phyloP scores from a whole-genome alignment of 2,329 filamentous ascomycete genomes.

The Fonsecaea nubica region DNA sequence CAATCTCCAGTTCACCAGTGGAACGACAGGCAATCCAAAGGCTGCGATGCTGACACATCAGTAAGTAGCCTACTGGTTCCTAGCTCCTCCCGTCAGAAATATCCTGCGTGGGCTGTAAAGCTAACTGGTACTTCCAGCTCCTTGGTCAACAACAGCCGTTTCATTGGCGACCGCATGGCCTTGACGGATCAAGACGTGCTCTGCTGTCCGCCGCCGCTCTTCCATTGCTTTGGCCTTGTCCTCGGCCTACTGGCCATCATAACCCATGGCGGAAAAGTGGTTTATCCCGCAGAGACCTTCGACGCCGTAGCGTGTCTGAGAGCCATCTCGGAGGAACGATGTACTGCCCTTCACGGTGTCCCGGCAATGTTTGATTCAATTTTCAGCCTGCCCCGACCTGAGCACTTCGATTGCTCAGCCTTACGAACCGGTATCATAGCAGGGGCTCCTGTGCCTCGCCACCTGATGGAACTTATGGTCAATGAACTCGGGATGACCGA shows the following conservation, averaged over 20 bases:
- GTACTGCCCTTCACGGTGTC: conserved; percentile 79
- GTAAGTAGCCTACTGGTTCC: conserved; percentile 49
- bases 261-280: conserved; percentile 76
- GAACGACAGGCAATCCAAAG: conserved; percentile 76
- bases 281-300: conserved; percentile 78
- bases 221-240: conserved; percentile 85
- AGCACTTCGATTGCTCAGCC: conserved; percentile 56
- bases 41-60: conserved; percentile 77
- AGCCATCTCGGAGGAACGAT: conserved; percentile 70
- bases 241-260: conserved; percentile 74
- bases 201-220: conserved; percentile 82
- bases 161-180: conserved; percentile 76
- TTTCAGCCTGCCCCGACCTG: conserved; percentile 56
- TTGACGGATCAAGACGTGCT: conserved; percentile 71
- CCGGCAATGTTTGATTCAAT: conserved; percentile 82
- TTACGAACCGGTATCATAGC: conserved; percentile 80
- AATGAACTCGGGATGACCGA: conserved; percentile 75
- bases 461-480: conserved; percentile 75
- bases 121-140: conserved; percentile 43
- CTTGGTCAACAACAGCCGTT: conserved; percentile 68
- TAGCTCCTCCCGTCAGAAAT: background rate
- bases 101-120: background rate
- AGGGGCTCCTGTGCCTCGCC: conserved; percentile 75
- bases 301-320: conserved; percentile 70
- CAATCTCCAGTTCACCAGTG: conserved; percentile 76